Base-by-base conservation (phyloP, 805 yeast species). In the Saturnispora kantuleensis region DNA sequence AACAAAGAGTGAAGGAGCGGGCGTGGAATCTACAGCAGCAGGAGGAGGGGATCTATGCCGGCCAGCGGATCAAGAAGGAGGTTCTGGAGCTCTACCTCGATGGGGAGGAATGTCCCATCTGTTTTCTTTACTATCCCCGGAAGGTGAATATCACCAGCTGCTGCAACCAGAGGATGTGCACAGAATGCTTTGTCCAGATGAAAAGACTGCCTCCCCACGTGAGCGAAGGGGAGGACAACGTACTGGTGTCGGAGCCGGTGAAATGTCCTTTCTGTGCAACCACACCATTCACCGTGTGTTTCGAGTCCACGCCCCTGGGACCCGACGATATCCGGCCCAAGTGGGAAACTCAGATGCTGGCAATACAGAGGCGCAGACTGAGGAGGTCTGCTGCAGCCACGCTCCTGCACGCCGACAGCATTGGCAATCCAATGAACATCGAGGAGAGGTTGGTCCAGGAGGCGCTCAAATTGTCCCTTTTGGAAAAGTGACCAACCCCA, bases 131-230 rank as follows among this genome's bases (percentile, higher is more conserved):
- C 58, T 88, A 81, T 62, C 97, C 97, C 1, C 70, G 74, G 26
- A 75, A 77, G 54, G 63, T 89, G 49, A 93, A 93, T 64, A 62
- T 73, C 43, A 81, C 95, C 8, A 71, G 95, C 38, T 90, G 98
- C 62, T 90, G 98, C 61, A 74, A 76, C 41, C 97, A 90, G 60
- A 89, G 95, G 1, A 88, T 90, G 16, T 93, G 98, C 64, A 75
- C 96, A 2, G 97, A 90, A 64, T 90, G 98, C 59, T 93, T 90
- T 73, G 97, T 90, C 10, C 97, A 90, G 62, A 88, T 90, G 59
- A 87, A 85, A 61, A 73, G 98, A 42, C 66, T 79, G 31, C 95
- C 86, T 10, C 97, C 98, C 0, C 97, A 90, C 11, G 31, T 34
- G 17, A 17, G 38, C 8, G 45, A 40, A 6, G 47, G 45, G 3